Conservation (phyloP, 192 early-diverging fungal genomes). For the Rhizophagus sp. region DNA sequence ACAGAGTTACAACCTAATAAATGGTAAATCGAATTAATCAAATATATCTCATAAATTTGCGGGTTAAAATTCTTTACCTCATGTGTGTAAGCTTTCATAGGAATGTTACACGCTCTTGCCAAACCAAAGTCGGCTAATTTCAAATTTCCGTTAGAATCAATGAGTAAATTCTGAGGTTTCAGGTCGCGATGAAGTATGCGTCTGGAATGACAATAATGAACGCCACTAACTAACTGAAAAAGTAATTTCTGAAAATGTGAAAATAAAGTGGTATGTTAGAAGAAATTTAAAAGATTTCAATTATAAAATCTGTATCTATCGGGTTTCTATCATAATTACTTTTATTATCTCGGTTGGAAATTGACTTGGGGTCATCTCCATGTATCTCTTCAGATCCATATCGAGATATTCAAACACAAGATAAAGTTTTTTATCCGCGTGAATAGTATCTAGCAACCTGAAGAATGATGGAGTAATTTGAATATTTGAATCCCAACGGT, state of each 20-base stretch:
- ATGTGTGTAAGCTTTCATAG: slow-evolving; percentile 92
- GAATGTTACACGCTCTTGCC: slow-evolving; percentile 88
- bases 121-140: slow-evolving; percentile 98
- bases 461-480: background rate
- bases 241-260: slow-evolving; percentile 74
- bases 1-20: slow-evolving; percentile 80
- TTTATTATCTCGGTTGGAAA: slow-evolving; percentile 33
- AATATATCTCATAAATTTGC: background rate
- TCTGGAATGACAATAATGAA: slow-evolving; percentile 88
- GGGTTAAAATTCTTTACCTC: slow-evolving; percentile 53
- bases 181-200: slow-evolving; percentile 96
- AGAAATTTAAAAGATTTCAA: too few species aligned
- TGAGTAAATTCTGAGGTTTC: slow-evolving; percentile 98
- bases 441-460: slow-evolving; percentile 87
- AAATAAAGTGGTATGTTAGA: background rate
- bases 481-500: too few species aligned
- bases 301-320: background rate
- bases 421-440: slow-evolving; percentile 85
- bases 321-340: slow-evolving; percentile 13
- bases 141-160: slow-evolving; percentile 82
- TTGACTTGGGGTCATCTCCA: slow-evolving; percentile 33
- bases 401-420: slow-evolving; percentile 97
- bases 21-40: background rate
- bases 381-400: slow-evolving; percentile 58
- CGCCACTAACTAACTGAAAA: slow-evolving; percentile 84